Evolutionary conservation across 805 yeast genomes (phyloP), one percentile per base, ranked within the genome.

Genomic region (Candida peoriensis): DNA sequence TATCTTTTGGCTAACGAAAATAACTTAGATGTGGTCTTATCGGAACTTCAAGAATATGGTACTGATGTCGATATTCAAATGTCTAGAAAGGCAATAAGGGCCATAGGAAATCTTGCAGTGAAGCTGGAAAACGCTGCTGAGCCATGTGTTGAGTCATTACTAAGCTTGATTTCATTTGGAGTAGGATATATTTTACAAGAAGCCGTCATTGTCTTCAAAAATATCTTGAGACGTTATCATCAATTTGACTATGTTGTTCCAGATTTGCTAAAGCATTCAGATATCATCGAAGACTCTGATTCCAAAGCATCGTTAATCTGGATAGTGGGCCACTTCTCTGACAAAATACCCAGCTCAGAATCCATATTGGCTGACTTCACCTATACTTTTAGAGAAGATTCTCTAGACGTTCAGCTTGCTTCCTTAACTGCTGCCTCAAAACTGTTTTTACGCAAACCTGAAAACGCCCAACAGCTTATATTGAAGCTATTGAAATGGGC

Each of bases 71-170:
- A 89, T 57, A 72, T 79, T 17, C 81, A 82, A 38, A 86, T 88
- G 81, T 85, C 89, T 2, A 66, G 95, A 37, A 84, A 87, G 50
- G 88, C 97, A 0, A 77, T 90, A 4, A 63, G 95, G 39, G 95
- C 96, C 0, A 77, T 90, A 42, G 97, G 97, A 2, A 85, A 88
- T 50, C 63, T 90, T 15, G 95, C 96, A 0, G 77, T 88, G 19
- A 86, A 85, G 50, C 59, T 87, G 12, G 77, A 76, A 18, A 56
- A 57, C 8, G 76, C 84, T 1, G 78, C 89, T 0, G 61, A 66
- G 5, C 66, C 66, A 17, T 85, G 95, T 56, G 81, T 85, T 4
- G 70, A 71, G 6, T 73, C 77, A 2, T 57, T 89, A 7, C 48
- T 74, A 24, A 78, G 72, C 20, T 66, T 87, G 35, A 58, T 81